Base-by-base conservation (phyloP, 1,284 basidiomycete species). In the Caloboletus firmus region DNA sequence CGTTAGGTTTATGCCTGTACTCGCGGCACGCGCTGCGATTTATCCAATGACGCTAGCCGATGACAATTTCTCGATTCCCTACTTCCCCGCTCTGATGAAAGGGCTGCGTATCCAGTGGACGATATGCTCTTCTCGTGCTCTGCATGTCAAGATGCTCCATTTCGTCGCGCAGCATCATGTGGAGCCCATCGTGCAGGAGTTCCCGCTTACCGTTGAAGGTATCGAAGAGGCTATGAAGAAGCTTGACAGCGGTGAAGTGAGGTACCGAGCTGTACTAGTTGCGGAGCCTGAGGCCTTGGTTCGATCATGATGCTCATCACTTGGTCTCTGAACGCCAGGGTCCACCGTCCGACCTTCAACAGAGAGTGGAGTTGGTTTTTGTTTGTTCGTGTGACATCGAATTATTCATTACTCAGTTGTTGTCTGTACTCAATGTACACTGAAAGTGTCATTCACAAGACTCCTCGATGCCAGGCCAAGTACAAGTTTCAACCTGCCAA, bases 231-330 rank as follows among this genome's bases (percentile, higher is more conserved):
- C 32, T 17, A n/a, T 28, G 41, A 42, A 18, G 26, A 37, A 22
- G 13, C 32, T 39, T 20, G 43, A 39, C 5, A 54, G 47, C 11
- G 64, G 64, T 12, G 55, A 64, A 26, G 48, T 69, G 37, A 57
- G 63, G 39, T 69, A 43, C 42, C 49, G 67, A 32, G 67, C 60
- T 5, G 67, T 69, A 6, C 45, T 66, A 17, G 61, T 67, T 26
- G 66, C 59, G 18, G 30, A 56, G 34, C 17, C 42, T 22, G 15
- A 28, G n/a, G 22, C 36, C 22, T 45, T 11, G 22, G 17, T 24
- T 20, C 7, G 20, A 17, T 12, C 22, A n/a, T n/a, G 13, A 44
- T 12, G 2, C 18, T 44, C 12, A 18, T 10, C 3, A 44, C 43
- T 44, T 17, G 43, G 28, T 20, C 12, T 44, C 17, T 28, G 24